A percentile compares a stretch with the other conserved stretches of the same genome.
phyloP scores from a whole-genome alignment of 225 moss, liverwort and hornwort species.

The Pseudisothecium myosuroides region DNA sequence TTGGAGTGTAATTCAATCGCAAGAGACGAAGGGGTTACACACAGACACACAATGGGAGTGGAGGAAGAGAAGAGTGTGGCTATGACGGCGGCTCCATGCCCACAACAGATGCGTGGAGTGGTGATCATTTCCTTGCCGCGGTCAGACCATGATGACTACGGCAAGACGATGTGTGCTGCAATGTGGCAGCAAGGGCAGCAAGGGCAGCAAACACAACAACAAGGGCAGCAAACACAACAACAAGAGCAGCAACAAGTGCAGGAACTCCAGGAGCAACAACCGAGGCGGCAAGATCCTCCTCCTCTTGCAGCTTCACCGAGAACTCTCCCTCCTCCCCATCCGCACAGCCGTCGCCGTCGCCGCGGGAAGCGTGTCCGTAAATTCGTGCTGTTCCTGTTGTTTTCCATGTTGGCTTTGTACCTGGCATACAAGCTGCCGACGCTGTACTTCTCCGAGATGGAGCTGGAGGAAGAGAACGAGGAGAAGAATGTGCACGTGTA shows the following conservation, averaged over 20 bases:
- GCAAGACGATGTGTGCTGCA: slow-evolving; percentile 84
- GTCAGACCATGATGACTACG: slow-evolving; percentile 28
- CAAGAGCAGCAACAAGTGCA: neutral
- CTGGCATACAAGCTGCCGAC: slow-evolving; percentile 22
- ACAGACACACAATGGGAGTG: neutral
- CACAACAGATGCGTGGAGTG: slow-evolving; percentile 67
- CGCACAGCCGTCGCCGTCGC: neutral
- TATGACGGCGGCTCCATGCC: neutral
- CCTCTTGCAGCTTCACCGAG: neutral
- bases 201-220: neutral
- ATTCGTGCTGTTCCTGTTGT: neutral
- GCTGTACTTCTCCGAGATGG: slow-evolving; percentile 15
- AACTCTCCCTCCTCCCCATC: slow-evolving; percentile 6
- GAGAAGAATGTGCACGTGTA: slow-evolving; percentile 41
- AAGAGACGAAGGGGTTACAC: neutral
- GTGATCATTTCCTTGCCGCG: slow-evolving; percentile 67
- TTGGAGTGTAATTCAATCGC: neutral
- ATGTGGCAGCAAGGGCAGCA: slow-evolving; percentile 33
- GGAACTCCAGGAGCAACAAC: neutral
- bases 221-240: neutral
- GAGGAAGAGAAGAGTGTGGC: slow-evolving; percentile 17
- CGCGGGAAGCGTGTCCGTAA: neutral
- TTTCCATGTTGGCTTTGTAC: neutral
- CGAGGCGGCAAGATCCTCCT: neutral
- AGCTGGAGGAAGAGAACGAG: slow-evolving; percentile 30